Conservation (phyloP, 75 land plant genomes). For the Pinus tabuliformis region DNA sequence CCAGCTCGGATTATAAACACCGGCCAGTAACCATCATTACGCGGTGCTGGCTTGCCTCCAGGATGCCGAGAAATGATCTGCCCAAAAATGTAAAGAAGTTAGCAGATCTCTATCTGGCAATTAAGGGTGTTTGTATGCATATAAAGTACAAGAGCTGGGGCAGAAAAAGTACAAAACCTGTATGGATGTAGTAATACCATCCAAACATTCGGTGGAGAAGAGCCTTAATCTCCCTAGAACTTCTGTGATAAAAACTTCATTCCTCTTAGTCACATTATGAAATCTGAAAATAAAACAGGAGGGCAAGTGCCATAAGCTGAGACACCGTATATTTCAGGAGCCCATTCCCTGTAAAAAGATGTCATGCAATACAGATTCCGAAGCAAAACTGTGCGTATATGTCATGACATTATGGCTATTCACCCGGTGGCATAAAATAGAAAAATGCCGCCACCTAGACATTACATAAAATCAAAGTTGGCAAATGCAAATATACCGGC, state of each 20-base stretch:
- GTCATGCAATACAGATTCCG: background rate
- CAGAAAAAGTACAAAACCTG: constrained; percentile 18
- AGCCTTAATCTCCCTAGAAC: constrained; percentile 24
- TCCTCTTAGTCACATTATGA: constrained; percentile 30
- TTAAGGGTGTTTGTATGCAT: background rate
- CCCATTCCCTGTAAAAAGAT: background rate
- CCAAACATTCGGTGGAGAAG: constrained; percentile 18
- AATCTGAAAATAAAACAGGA: constrained; percentile 18
- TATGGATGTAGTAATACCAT: constrained; percentile 20
- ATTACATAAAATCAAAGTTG: background rate
- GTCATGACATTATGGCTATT: background rate
- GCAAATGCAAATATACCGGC: background rate
- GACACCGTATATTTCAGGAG: background rate
- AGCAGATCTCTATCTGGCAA: background rate
- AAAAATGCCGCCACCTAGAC: background rate
- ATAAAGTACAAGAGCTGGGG: background rate
- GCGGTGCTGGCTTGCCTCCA: constrained; percentile 31
- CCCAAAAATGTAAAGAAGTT: background rate
- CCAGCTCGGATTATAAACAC: constrained; percentile 46
- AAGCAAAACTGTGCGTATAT: background rate
- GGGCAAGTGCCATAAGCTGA: background rate
- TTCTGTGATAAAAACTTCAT: constrained; percentile 38
- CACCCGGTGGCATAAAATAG: background rate
- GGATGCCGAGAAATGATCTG: constrained; percentile 41
- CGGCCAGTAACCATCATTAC: constrained; percentile 44